These are phyloP conservation scores for Dendrobium nobile DNA, from an alignment of 106 monocot genomes.

Conservation along the genomic window DNA sequence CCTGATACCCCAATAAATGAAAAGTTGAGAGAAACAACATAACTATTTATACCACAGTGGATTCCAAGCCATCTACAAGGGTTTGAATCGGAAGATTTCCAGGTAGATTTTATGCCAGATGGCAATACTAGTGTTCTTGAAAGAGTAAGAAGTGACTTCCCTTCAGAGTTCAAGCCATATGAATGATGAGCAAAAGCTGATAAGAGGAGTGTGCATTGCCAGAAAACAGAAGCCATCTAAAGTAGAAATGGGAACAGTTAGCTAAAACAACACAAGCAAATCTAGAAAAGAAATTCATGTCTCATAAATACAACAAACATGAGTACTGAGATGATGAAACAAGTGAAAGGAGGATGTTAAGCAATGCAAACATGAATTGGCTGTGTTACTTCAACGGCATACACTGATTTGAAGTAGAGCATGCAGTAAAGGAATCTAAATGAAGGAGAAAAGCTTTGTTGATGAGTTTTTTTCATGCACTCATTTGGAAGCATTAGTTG, in stretches of 20 bases:
- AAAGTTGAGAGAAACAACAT: conserved; percentile 36
- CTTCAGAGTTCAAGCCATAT: conserved; percentile 38
- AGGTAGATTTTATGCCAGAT: conserved; percentile 31
- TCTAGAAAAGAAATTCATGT: not conserved
- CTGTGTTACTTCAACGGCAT: not conserved
- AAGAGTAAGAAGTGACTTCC: conserved; percentile 37
- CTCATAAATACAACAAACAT: not conserved
- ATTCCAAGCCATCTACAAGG: conserved; percentile 61
- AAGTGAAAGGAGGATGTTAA: not conserved
- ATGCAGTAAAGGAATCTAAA: too few relatives aligned
- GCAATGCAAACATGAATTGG: not conserved
- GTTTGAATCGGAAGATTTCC: conserved; percentile 44
- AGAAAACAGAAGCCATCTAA: conserved; percentile 23
- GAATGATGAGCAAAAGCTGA: conserved; percentile 19
- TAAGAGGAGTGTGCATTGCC: conserved; percentile 24
- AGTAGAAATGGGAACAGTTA: not conserved
- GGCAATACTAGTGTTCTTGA: conserved; percentile 34
- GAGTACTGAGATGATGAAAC: not conserved
- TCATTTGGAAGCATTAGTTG: too few relatives aligned
- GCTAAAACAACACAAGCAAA: not conserved
- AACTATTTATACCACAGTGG: conserved; percentile 15
- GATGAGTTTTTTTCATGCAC: too few relatives aligned
- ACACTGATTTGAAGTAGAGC: too few relatives aligned
- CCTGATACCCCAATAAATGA: conserved; percentile 33
- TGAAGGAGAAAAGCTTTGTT: too few relatives aligned